Evolutionary conservation across 441 rosid genomes (phyloP), one percentile per base, ranked within the genome.

Genomic region (Omphalea diandra): DNA sequence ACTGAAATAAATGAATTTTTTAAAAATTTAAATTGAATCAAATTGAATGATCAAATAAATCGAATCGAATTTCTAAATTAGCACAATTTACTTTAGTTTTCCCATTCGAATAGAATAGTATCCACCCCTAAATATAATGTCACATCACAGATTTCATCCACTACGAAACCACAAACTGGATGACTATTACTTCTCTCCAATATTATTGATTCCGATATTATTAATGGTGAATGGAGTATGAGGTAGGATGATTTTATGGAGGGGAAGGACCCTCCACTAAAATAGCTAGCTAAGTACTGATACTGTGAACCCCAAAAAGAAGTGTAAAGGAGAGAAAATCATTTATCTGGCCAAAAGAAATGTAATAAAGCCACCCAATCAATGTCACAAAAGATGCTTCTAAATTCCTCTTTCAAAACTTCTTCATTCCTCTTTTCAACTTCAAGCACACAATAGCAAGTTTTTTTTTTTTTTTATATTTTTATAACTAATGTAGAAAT

Each of bases 321-420:
- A 18, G 36, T 12, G 46, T 33, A 68, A 63, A 29, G 24, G 33
- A 29, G 18, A 22, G 68, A 68, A 20, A 31, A 38, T 36, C 29
- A 27, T 36, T 65, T n/a, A 17, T 36, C 53, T 14, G 61, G 20
- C 22, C 49, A 71, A 15, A 53, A 49, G 40, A 26, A 33, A 57
- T 18, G 63, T 69, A 75, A 70, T 66, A 75, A 70, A 54, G 68
- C 33, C 7, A 54, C 17, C 32, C 20, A 70, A 52, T 65, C 68
- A 70, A 74, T n/a, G 27, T 44, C 56, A 35, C 3, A 46, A 62
- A 46, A 26, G 36, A 58, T 75, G 70, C 50, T 58, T 65, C 32
- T 38, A n/a, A 50, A 44, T 33, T 18, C 40, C 10, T 54, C 58
- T 26, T 38, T 56, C 4, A 20, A 47, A 54, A 53, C 43, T 65